phyloP scores from a whole-genome alignment of 2,329 filamentous ascomycete genomes.

The Gaeumannomyces tritici region DNA sequence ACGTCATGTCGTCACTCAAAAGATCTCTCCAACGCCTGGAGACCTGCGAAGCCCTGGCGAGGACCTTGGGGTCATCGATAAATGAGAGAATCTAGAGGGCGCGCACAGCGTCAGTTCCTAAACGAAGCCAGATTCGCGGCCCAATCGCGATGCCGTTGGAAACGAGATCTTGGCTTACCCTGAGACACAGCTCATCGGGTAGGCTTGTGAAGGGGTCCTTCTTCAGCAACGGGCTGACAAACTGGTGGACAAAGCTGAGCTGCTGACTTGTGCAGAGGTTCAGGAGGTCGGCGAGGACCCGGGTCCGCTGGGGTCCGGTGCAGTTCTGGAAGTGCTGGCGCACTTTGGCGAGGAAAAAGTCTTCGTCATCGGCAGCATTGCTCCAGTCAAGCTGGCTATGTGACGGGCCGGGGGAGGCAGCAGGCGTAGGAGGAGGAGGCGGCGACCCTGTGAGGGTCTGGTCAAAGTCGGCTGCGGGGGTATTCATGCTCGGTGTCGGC shows the following conservation, averaged over 20 bases:
- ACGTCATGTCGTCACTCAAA: constrained; percentile 92
- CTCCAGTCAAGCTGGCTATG: constrained; percentile 63
- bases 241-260: constrained; percentile 91
- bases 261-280: constrained; percentile 93
- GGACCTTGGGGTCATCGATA: constrained; percentile 90
- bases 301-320: constrained; percentile 65
- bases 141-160: not conserved
- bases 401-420: constrained; percentile 54
- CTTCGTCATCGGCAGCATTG: constrained; percentile 68
- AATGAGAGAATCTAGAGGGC: constrained; percentile 73
- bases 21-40: constrained; percentile 89
- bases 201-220: constrained; percentile 92
- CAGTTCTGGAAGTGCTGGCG: constrained; percentile 72
- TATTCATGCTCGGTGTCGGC: constrained; percentile 58
- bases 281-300: constrained; percentile 76
- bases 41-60: constrained; percentile 92
- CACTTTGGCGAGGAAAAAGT: constrained; percentile 71
- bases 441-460: constrained; percentile 51
- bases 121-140: not conserved
- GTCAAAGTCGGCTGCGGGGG: constrained; percentile 53
- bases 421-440: constrained; percentile 55
- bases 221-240: constrained; percentile 87
- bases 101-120: not conserved
- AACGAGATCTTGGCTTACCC: constrained; percentile 40
- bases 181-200: constrained; percentile 84